Evolutionary conservation across 768 basidiomycete genomes (phyloP).

Genomic region (Psilocybe subaeruginosa): DNA sequence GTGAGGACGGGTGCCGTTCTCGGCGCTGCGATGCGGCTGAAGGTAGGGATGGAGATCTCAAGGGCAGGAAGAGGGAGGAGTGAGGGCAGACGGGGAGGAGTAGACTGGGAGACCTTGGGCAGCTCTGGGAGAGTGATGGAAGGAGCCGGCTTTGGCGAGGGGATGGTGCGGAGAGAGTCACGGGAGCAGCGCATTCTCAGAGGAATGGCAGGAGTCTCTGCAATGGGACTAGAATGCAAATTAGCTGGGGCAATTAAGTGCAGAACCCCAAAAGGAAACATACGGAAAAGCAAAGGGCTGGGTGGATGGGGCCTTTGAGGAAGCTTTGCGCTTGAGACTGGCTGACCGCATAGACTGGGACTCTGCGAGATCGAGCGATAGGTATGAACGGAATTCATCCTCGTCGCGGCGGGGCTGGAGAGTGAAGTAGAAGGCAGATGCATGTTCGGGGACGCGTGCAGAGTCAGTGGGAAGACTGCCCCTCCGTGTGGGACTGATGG

Average conservation of each 20-base stretch:
- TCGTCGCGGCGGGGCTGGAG: conserved; percentile 44
- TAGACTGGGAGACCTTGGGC: conserved; percentile 16
- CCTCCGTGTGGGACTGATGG: conserved; percentile 27
- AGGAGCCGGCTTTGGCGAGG: conserved; percentile 64
- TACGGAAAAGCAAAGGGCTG: conserved; percentile 26
- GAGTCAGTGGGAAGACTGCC: conserved; percentile 40
- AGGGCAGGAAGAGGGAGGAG: conserved; percentile 29
- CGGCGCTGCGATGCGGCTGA: conserved; percentile 21
- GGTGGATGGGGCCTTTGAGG: conserved; percentile 20
- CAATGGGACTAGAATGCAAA: conserved; percentile 25
- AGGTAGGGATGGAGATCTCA: conserved; percentile 24
- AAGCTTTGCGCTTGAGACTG: conserved; percentile 35
- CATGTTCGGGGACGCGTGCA: conserved; percentile 22
- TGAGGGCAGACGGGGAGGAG: conserved; percentile 35
- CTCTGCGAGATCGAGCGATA: conserved; percentile 71
- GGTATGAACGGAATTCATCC: conserved; percentile 56
- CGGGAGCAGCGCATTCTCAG: conserved; percentile 34
- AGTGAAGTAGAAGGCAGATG: conserved; percentile 50
- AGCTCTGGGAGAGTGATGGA: conserved; percentile 51
- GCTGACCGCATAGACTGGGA: conserved; percentile 44
- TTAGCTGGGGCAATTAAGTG: neutral
- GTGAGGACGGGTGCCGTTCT: conserved; percentile 14
- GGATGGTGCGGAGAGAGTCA: conserved; percentile 49
- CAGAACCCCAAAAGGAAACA: conserved; percentile 14
- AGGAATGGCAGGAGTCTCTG: conserved; percentile 19